A percentile compares a stretch with the other conserved stretches of the same genome.
These are phyloP conservation scores for Phytopythium ostracodes DNA, from an alignment of 352 stramenopile species.

Conservation along the genomic window DNA sequence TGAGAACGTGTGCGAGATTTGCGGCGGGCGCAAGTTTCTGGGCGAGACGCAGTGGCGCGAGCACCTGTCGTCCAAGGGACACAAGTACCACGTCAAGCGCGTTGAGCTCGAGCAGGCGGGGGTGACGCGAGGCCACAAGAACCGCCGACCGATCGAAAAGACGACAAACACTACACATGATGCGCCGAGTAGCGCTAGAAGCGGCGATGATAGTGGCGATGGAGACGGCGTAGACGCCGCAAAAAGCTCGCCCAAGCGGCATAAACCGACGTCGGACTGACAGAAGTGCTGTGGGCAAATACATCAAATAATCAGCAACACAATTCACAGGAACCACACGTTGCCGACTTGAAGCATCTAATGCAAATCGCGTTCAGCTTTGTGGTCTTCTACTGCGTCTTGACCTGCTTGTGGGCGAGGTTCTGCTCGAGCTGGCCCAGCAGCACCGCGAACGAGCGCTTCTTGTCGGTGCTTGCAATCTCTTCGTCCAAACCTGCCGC, in stretches of 20 bases:
- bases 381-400: conserved; percentile 43
- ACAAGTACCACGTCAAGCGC: conserved; percentile 78
- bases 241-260: neutral
- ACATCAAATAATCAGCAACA: neutral
- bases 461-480: conserved; percentile 37
- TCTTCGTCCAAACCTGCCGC: conserved; percentile 20
- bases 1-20: conserved; percentile 58
- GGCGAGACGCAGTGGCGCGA: conserved; percentile 64
- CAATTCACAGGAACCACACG: too few relatives aligned
- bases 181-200: neutral
- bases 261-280: neutral
- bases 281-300: neutral
- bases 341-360: too few relatives aligned
- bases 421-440: conserved; percentile 59
- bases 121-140: conserved; percentile 7
- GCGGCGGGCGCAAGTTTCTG: conserved; percentile 59
- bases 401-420: conserved; percentile 33
- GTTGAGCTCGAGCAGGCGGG: conserved; percentile 45
- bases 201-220: neutral
- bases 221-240: neutral
- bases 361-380: too few relatives aligned
- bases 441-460: conserved; percentile 55
- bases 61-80: conserved; percentile 76
- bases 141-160: conserved; percentile 11
- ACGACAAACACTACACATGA: neutral